Evolutionary conservation across 2,329 filamentous ascomycete species (phyloP).

Genomic region (Aspergillus amoenus): DNA sequence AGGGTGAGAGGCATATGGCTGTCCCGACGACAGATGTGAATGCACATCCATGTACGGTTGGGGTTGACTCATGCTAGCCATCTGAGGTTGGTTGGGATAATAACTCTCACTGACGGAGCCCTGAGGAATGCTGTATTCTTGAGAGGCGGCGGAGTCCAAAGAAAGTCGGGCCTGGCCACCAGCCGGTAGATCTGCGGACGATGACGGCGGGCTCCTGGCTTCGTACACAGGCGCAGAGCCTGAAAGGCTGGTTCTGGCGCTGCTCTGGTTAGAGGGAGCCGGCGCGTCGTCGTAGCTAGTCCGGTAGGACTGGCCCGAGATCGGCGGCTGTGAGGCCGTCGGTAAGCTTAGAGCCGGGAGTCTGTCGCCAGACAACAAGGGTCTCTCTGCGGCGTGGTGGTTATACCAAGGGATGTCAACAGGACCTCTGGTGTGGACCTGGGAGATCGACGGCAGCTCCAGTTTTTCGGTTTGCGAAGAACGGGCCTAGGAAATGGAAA

Average conservation of each 20-base stretch:
- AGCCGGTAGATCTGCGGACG: constrained; percentile 53
- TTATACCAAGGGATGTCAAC: constrained; percentile 71
- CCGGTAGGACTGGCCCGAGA: constrained; percentile 73
- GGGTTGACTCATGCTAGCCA: constrained; percentile 73
- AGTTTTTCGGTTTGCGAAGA: constrained; percentile 74
- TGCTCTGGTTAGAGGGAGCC: constrained; percentile 50
- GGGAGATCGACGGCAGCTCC: constrained; percentile 86
- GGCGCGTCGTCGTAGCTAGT: constrained; percentile 68
- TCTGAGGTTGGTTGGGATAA: constrained; percentile 39
- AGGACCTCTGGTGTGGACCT: constrained; percentile 76
- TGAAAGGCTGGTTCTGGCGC: constrained; percentile 57
- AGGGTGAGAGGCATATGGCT: constrained; percentile 71
- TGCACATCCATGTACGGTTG: constrained; percentile 84
- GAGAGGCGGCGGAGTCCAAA: constrained; percentile 33
- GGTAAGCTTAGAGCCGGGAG: constrained; percentile 70
- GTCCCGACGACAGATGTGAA: constrained; percentile 74
- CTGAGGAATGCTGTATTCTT: constrained; percentile 35
- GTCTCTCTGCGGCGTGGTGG: constrained; percentile 63
- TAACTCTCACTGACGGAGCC: constrained; percentile 41
- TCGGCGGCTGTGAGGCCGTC: constrained; percentile 62
- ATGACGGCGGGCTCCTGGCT: constrained; percentile 72
- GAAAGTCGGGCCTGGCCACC: constrained; percentile 33
- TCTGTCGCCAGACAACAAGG: constrained; percentile 70
- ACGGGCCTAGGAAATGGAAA: constrained; percentile 26
- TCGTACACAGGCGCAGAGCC: constrained; percentile 51